Percentiles rank a stretch among this genome's conserved stretches.
Evolutionary conservation across 164 flowering plant genomes (phyloP).

Genomic region (Vitis amurensis): DNA sequence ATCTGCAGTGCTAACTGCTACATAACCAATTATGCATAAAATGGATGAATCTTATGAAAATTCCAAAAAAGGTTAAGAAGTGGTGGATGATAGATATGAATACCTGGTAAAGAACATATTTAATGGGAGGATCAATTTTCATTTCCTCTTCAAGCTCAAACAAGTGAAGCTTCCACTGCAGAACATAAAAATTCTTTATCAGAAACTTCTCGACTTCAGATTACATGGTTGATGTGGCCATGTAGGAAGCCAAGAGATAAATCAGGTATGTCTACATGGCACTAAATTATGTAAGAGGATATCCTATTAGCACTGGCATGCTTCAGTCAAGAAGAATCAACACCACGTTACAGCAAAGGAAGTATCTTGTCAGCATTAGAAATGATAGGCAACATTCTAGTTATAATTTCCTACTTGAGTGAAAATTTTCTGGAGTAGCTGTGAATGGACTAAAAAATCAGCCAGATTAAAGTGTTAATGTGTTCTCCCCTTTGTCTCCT

Average conservation of each 20-base stretch:
- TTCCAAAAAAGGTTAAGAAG: background rate
- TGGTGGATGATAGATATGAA: background rate
- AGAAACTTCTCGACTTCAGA: background rate
- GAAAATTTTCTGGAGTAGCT: no score
- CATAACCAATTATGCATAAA: background rate
- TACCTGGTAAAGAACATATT: conserved; percentile 92
- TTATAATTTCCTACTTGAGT: background rate
- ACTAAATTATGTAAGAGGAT: background rate
- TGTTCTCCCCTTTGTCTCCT: no score
- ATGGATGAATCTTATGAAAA: background rate
- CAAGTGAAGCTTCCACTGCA: conserved; percentile 94
- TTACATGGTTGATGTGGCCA: background rate
- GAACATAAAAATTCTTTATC: conserved; percentile 1
- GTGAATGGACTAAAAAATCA: no score
- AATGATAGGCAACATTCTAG: background rate
- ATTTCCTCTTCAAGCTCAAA: conserved; percentile 89
- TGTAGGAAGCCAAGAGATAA: no score
- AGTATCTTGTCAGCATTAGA: no score
- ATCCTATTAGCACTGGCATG: background rate
- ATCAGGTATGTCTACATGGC: no score
- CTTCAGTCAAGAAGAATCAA: conserved; percentile 3
- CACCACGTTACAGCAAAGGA: background rate
- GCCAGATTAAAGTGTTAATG: no score
- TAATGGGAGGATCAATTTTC: conserved; percentile 72
- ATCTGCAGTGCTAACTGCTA: no score